Percentiles rank a stretch among this genome's conserved stretches.
These are phyloP conservation scores for Wickerhamomyces tratensis DNA, from an alignment of 805 yeast genomes.

Conservation along the genomic window DNA sequence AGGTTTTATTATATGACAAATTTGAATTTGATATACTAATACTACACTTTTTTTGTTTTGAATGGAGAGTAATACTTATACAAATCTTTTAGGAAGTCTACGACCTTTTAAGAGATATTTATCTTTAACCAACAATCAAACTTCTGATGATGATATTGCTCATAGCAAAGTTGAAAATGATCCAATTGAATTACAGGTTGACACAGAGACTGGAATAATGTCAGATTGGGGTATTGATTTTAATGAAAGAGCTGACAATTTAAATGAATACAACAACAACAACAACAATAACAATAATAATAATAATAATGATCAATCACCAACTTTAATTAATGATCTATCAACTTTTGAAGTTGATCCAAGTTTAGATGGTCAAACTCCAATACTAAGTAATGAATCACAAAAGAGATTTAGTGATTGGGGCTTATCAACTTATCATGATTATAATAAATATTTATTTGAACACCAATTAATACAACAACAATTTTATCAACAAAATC, in stretches of 20 bases:
- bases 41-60: too few relatives aligned
- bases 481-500: neutral
- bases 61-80: neutral
- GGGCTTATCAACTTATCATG: constrained; percentile 5
- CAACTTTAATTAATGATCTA: constrained; percentile 16
- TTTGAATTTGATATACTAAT: too few relatives aligned
- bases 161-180: neutral
- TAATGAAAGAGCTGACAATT: neutral
- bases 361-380: neutral
- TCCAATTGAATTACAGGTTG: neutral
- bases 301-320: constrained; percentile 5
- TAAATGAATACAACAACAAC: neutral
- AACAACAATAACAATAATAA: neutral
- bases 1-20: too few relatives aligned
- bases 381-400: neutral
- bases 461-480: too few relatives aligned
- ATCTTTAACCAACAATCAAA: neutral
- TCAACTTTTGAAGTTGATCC: neutral
- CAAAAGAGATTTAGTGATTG: constrained; percentile 4
- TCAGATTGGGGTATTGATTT: constrained; percentile 20
- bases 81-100: constrained; percentile 6
- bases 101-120: constrained; percentile 16
- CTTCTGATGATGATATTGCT: neutral
- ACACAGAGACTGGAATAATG: constrained; percentile 3
- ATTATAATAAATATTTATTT: too few relatives aligned